Base-by-base conservation (phyloP, 495 filamentous ascomycete genomes). In the Peziza echinospora region DNA sequence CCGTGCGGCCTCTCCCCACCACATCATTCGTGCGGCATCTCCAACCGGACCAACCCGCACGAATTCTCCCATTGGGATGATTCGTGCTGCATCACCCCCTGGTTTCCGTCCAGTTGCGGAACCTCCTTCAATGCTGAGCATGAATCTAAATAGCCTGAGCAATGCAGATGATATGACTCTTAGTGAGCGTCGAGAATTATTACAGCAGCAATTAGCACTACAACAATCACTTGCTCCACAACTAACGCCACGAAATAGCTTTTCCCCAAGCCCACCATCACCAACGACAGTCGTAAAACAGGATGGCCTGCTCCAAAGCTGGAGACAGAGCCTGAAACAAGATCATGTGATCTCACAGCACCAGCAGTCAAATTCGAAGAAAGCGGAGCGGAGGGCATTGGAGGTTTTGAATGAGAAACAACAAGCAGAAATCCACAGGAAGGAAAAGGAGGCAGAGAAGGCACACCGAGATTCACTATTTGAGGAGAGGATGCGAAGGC, bases 401-500 rank as follows among this genome's bases (percentile, higher is more conserved):
- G 51, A 48, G 8, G 62, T 65, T 51, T 56, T 61, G 39, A 54
- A 54, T 8, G 51, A 55, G 16, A 43, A 44, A 11, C 49, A 51
- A 21, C 43, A 49, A 11, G 43, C 47, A 1, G 56, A 54, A 21
- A 6, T 43, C 16, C 11, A 19, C 5, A 43, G 66, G 34, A 58
- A 60, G 21, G 63, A 67, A 51, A 63, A 63, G 44, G 68, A 71
- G 51, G 64, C 61, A 13, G 67, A 69, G 53, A 60, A 63, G 17
- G 41, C 11, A 21, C 16, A 43, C 2, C 21, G 21, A 22, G 21
- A n/a, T 43, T 48, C 58, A 47, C 43, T 57, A 68, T 60, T 54
- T 64, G 57, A 56, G 44, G 71, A 76, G 52, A 69, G 75, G 47
- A 89, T 91, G 83, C 68, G 82, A 41, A 75, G 73, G 8, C 75